Base-by-base conservation (phyloP, 106 monocot species). In the Acorus gramineus region DNA sequence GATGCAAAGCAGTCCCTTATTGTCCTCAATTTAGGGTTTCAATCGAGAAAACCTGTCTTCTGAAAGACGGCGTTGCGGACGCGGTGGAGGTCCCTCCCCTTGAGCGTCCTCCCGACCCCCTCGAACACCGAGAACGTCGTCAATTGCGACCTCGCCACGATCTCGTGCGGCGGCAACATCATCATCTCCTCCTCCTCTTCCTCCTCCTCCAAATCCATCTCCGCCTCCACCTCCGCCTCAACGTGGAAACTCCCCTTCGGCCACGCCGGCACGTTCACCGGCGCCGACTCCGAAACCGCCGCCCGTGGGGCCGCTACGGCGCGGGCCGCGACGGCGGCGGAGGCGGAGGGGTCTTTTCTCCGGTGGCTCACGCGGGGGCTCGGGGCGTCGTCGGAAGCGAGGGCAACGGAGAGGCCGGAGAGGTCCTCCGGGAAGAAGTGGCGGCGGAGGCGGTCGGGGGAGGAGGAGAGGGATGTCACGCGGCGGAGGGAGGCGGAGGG, bases 141-240 rank as follows among this genome's bases (percentile, higher is more conserved):
- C 73, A 62, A 62, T 67, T 87, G 85, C 11, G 78, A 87, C 57
- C 78, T 75, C 65, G 82, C 82, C 64, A 85, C 84, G 5, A 92
- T 87, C 79, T 85, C 54, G 80, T 92, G 87, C 46, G 92, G 87
- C 28, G 92, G 92, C 61, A 92, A 74, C 76, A 84, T 84, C 84
- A 75, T 82, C 66, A 55, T 83, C 14, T 74, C 72, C n/a, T 72
- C 69, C 8, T 81, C 84, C 14, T 65, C 68, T 2, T 70, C 80
- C 53, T 66, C 82, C 6, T 71, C 72, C 8, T 61, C 76, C 4
- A 46, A 69, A 7, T 46, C 54, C 7, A 62, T 63, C 61, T 51
- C 12, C 14, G 2, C 62, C 62, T 61, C 52, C 11, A 8, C 61
- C 45, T 13, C 42, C 6, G 3, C 73, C 51, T 56, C 66, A 3